Base-by-base conservation (phyloP, 2,329 filamentous ascomycete genomes). In the Microthyrium microscopicum region DNA sequence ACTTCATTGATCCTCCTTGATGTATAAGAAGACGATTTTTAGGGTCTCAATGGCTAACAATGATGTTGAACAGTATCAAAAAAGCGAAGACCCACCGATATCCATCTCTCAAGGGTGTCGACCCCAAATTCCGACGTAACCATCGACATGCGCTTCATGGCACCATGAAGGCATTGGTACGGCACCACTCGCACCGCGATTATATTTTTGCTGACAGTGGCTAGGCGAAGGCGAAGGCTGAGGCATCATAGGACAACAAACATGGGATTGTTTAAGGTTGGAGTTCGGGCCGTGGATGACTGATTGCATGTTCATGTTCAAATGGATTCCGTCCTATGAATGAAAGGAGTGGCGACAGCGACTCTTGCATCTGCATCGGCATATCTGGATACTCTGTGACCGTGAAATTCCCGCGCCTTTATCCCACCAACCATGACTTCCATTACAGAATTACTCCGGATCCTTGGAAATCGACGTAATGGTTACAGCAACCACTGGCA, bases 91-190 rank as follows among this genome's bases (percentile, higher is more conserved):
- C 89, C 59, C 76, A 85, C 66, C 76, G 89, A 71, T 98, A 98
- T 71, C 89, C 89, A 48, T 95, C 87, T 52, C 78, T 98, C 57
- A 94, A 94, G 62, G 89, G 89, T 55, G 89, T 83, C 62, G 89
- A 98, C 69, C 85, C 89, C 61, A 98, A 98, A 77, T 98, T 98
- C 75, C 79, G 89, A 65, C 79, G 89, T 68, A 98, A 98, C 75
- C 89, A 98, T 73, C 83, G 84, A 72, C 87, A 98, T 75, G 89
- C 89, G 64, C 84, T 95, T 46, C 89, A 95, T 73, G 89, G 89
- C 63, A 98, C 85, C 61, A 84, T 82, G 73, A 91, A 82, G 71
- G 89, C 89, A 60, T 68, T 98, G 70, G 87, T 95, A 77, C 56
- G 80, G 70, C 16, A 18, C 17, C 9, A 37, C 29, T 21, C 31